Base-by-base conservation (phyloP, 169 alveolate species). In the Cryptosporidium ubiquitum region DNA sequence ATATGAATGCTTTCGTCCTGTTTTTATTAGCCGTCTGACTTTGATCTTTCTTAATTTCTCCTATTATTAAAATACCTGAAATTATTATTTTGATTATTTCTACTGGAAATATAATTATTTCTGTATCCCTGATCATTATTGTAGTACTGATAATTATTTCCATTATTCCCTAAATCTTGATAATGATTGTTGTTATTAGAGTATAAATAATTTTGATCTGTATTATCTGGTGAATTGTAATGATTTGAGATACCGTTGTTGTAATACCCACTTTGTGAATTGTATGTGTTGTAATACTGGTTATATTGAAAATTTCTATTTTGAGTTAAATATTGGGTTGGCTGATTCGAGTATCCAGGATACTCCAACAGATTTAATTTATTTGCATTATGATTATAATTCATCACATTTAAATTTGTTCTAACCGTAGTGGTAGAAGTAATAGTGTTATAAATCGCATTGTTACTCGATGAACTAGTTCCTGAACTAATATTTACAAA, bases 271-370 rank as follows among this genome's bases (percentile, higher is more conserved):
- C 35, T 14, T 55, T 26, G 29, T 2, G 66, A 55, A 26, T 26
- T 26, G 66, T 55, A 20, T 55, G 66, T 23, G 3, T 52, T n/a
- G 37, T 55, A 20, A 55, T 47, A 47, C 31, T n/a, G 68, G n/a
- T 18, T 64, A 33, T 64, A 20, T 64, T 64, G 71, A 64, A 18
- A 14, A 64, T 64, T 64, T 18, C 71, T 18, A 31, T 35, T 64
- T 31, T 64, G 40, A 3, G 23, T 64, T 7, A 29, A 31, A 12
- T 64, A 64, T 31, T 64, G 29, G 12, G 14, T 14, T 33, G 49
- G 71, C 6, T 26, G 51, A 29, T 64, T 31, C 3, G 71, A 31
- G 47, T 64, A 33, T 35, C 51, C n/a, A 16, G 71, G 52, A 33
- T 64, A 37, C 26, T 64, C 49, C 14, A 64, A 9, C 20, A 64